phyloP scores from a whole-genome alignment of 495 filamentous ascomycete genomes.

The Lasiosphaeris hirsuta region DNA sequence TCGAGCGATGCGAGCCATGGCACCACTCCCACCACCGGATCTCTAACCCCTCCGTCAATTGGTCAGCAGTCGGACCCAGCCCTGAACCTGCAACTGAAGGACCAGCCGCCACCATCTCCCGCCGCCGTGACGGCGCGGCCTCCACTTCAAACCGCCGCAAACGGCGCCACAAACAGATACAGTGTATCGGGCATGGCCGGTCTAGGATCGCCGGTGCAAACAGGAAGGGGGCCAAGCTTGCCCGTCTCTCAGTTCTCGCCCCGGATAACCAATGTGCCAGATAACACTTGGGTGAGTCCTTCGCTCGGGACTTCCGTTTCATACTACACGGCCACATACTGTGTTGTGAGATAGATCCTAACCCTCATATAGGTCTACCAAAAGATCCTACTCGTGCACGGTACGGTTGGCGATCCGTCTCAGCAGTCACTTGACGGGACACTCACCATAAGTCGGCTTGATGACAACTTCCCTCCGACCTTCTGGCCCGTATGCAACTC shows the following conservation, averaged over 20 bases:
- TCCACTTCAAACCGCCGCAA: conserved; percentile 42
- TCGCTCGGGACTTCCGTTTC: neutral
- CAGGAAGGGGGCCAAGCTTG: conserved; percentile 48
- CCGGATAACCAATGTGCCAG: conserved; percentile 67
- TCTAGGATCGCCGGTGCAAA: conserved; percentile 54
- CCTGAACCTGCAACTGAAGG: conserved; percentile 45
- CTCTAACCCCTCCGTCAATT: conserved; percentile 45
- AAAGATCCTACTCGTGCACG: conserved; percentile 77
- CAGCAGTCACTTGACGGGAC: conserved; percentile 73
- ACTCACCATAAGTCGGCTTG: conserved; percentile 73
- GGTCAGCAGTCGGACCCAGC: conserved; percentile 44
- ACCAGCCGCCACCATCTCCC: conserved; percentile 31
- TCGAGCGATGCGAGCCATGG: conserved; percentile 47
- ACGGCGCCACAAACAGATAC: conserved; percentile 35
- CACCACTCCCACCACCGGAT: conserved; percentile 46
- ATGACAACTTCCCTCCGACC: conserved; percentile 77
- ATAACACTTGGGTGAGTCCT: conserved; percentile 73
- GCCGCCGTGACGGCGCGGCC: conserved; percentile 31
- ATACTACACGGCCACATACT: neutral
- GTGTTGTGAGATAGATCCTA: conserved; percentile 12
- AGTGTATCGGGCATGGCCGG: conserved; percentile 54
- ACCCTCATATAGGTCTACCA: conserved; percentile 66
- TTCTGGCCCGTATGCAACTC: conserved; percentile 82
- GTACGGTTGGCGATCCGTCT: conserved; percentile 70
- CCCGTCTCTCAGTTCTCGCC: conserved; percentile 75